These are phyloP conservation scores for Tothia fuscella DNA, from an alignment of 2,329 filamentous ascomycete genomes.

Conservation along the genomic window DNA sequence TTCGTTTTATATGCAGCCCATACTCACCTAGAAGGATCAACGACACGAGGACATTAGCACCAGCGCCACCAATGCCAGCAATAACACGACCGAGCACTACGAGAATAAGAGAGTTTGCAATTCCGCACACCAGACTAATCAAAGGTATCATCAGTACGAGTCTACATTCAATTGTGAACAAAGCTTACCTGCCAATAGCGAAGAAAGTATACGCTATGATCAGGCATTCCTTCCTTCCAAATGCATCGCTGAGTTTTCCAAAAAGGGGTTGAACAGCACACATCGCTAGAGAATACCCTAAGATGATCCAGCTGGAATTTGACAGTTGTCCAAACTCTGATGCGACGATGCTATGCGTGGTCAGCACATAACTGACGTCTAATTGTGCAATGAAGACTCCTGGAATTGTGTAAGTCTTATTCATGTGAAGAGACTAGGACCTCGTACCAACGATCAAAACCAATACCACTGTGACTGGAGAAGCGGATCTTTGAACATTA, in stretches of 20 bases:
- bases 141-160: neutral
- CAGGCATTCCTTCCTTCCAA: conserved; percentile 30
- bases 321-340: conserved; percentile 33
- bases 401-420: too few species aligned
- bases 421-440: too few species aligned
- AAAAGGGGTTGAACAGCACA: conserved; percentile 31
- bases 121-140: conserved; percentile 19
- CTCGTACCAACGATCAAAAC: too few species aligned
- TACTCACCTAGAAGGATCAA: conserved; percentile 11
- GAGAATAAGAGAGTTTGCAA: conserved; percentile 25
- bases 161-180: conserved; percentile 9
- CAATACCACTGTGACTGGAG: too few species aligned
- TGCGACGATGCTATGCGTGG: conserved; percentile 47
- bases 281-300: conserved; percentile 31
- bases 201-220: conserved; percentile 30
- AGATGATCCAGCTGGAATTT: conserved; percentile 32
- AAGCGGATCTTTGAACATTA: too few species aligned
- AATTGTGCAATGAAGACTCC: conserved; percentile 55
- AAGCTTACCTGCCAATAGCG: conserved; percentile 25
- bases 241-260: conserved; percentile 34
- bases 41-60: conserved; percentile 22
- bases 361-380: conserved; percentile 53
- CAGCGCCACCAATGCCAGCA: conserved; percentile 33
- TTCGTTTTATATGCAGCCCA: neutral
- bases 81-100: conserved; percentile 30